phyloP scores from a whole-genome alignment of 2,329 filamentous ascomycete species.

The Lecanicillium sp. region DNA sequence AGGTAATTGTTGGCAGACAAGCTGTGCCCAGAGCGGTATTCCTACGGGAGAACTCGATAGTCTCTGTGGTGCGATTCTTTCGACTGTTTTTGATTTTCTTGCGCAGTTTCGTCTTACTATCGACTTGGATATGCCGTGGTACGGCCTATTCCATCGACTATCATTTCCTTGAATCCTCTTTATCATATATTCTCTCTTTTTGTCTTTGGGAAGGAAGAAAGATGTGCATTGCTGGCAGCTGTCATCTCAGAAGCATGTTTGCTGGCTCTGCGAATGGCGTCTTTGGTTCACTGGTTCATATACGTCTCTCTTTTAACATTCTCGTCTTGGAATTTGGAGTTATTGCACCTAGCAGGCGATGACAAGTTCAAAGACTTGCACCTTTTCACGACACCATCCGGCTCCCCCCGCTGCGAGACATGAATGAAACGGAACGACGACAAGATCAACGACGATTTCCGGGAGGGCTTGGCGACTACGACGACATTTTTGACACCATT shows the following conservation, averaged over 20 bases:
- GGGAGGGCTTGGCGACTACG: constrained; percentile 4
- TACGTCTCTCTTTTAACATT: constrained; percentile 13
- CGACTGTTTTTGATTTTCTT: neutral
- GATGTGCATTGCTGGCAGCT: constrained; percentile 16
- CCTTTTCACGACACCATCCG: constrained; percentile 5
- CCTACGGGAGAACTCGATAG: neutral
- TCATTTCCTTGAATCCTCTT: constrained; percentile 19
- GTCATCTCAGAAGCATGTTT: constrained; percentile 14
- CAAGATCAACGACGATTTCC: constrained; percentile 4
- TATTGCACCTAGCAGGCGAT: constrained; percentile 1
- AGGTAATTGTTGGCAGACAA: neutral
- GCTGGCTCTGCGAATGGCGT: constrained; percentile 19
- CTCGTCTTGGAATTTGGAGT: constrained; percentile 6
- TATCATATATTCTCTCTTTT: constrained; percentile 14
- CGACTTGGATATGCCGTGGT: neutral
- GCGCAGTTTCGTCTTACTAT: neutral
- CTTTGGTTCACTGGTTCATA: constrained; percentile 20
- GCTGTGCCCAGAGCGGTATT: neutral
- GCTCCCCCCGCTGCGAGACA: constrained; percentile 4
- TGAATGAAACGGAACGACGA: constrained; percentile 5
- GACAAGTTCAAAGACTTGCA: neutral
- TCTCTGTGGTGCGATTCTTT: neutral
- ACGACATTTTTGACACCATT: constrained; percentile 14
- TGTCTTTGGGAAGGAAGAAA: constrained; percentile 19
- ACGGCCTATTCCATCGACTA: constrained; percentile 6